Evolutionary conservation across 805 yeast genomes (phyloP), one percentile per base, ranked within the genome.

Genomic region (Candida railenensis): DNA sequence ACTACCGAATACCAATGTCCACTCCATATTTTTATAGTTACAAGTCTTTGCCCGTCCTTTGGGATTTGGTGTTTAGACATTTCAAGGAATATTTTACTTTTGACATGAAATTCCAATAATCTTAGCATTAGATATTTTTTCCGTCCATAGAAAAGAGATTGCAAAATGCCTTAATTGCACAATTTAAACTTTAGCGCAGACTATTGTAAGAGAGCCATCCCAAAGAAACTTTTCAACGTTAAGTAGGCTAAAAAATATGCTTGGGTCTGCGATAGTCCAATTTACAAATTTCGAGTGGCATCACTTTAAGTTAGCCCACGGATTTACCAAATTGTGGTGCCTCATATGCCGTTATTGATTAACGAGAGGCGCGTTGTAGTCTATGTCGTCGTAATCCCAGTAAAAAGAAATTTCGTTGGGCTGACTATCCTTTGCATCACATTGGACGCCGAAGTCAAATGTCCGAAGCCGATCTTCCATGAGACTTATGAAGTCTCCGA

Each of bases 341-440:
- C 30, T 11, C 30, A 25, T 5, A 11, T 25, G 30, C 5, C 30
- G 11, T 38, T 40, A 40, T 4, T 16, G 8, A 21, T 38, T 25
- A 16, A 22, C n/a, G n/a, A 38, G 22, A 5, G 42, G 25, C 12
- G 42, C 42, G 7, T 38, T 16, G 32, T 38, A 40, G 16, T 15
- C n/a, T 16, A 14, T 40, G 11, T 41, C 33, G 9, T 28, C 14
- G 45, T 62, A 73, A 52, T 73, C 74, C 78, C 78, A 73, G 57
- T 65, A 71, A 54, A 73, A 73, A 1, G 73, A 59, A 37, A 72
- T 55, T 16, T 55, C 48, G 16, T 52, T 18, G 3, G 44, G n/a
- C 9, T 25, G 19, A 20, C 20, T 16, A 20, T 28, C 21, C 32
- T 7, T 8, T 16, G 22, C 20, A 11, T 58, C 58, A 53, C 77